Conservation (phyloP, 2,329 filamentous ascomycete species). For the Epichloe festucae region DNA sequence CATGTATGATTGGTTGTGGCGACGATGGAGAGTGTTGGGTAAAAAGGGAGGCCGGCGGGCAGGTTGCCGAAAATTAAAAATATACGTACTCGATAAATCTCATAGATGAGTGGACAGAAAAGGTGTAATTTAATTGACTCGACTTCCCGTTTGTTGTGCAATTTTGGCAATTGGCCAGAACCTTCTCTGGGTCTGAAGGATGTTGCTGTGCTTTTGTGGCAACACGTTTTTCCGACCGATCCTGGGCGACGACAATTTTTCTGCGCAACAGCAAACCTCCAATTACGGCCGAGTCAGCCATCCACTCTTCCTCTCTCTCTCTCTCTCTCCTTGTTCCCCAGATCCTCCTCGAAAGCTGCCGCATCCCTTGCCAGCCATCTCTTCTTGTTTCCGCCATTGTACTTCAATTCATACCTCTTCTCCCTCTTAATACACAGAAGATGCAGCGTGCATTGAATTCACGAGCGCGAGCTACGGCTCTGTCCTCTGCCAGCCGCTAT, state of each 20-base stretch:
- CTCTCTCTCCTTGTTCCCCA: slow-evolving; percentile 5
- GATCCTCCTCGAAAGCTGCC: slow-evolving; percentile 2
- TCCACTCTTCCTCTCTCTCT: slow-evolving; percentile 6
- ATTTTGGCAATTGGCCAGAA: slow-evolving; percentile 6
- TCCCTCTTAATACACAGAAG: slow-evolving; percentile 27
- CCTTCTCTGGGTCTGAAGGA: slow-evolving; percentile 7
- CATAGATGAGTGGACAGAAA: not conserved
- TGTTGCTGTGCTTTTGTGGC: slow-evolving; percentile 10
- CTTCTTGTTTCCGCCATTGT: slow-evolving; percentile 11
- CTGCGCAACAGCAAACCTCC: slow-evolving; percentile 13
- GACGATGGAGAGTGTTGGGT: not conserved
- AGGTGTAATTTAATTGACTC: not conserved
- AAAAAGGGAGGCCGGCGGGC: not conserved
- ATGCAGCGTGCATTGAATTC: slow-evolving; percentile 96
- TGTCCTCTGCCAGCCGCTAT: slow-evolving; percentile 57
- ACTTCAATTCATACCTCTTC: slow-evolving; percentile 16
- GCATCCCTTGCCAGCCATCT: slow-evolving; percentile 8
- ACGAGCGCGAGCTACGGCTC: slow-evolving; percentile 64
- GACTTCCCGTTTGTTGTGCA: too few species aligned
- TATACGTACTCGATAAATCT: not conserved
- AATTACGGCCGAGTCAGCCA: slow-evolving; percentile 2
- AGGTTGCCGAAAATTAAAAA: not conserved
- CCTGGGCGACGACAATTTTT: slow-evolving; percentile 27
- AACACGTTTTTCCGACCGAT: slow-evolving; percentile 25
- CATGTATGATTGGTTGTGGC: not conserved